Evolutionary conservation across 306 rosid species (phyloP).

Genomic region (Vicia villosa): DNA sequence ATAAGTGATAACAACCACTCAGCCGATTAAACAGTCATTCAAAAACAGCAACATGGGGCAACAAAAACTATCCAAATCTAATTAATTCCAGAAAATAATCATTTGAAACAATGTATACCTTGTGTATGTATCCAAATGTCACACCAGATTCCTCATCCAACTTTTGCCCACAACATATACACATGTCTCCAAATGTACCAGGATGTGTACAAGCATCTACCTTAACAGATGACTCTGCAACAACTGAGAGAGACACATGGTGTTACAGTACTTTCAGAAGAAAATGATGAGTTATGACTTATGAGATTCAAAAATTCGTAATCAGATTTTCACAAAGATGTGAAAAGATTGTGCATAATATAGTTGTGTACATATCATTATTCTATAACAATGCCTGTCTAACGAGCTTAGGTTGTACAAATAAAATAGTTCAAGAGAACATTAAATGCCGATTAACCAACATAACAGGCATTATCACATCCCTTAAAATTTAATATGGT

Average conservation of each 20-base stretch:
- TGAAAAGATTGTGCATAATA: slow-evolving; percentile 9
- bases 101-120: slow-evolving; percentile 53
- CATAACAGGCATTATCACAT: slow-evolving; percentile 2
- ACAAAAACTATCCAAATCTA: slow-evolving; percentile 16
- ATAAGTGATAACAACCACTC: slow-evolving; percentile 20
- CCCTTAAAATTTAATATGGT: not conserved
- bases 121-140: slow-evolving; percentile 79
- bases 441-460: slow-evolving; percentile 6
- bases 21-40: slow-evolving; percentile 9
- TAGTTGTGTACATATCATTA: not conserved
- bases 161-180: slow-evolving; percentile 72
- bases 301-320: not conserved
- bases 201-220: slow-evolving; percentile 67
- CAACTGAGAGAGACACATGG: not conserved
- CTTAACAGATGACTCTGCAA: slow-evolving; percentile 52
- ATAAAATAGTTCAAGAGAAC: slow-evolving; percentile 11
- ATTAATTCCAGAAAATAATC: slow-evolving; percentile 27
- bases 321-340: slow-evolving; percentile 22
- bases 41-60: slow-evolving; percentile 2
- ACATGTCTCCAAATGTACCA: slow-evolving; percentile 77
- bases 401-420: slow-evolving; percentile 6
- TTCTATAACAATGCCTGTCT: slow-evolving; percentile 16
- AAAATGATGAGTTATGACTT: slow-evolving; percentile 15
- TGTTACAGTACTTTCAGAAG: slow-evolving; percentile 12
- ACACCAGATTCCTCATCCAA: slow-evolving; percentile 73